phyloP scores from a whole-genome alignment of 1,284 basidiomycete genomes.

The Tilletia walkeri region DNA sequence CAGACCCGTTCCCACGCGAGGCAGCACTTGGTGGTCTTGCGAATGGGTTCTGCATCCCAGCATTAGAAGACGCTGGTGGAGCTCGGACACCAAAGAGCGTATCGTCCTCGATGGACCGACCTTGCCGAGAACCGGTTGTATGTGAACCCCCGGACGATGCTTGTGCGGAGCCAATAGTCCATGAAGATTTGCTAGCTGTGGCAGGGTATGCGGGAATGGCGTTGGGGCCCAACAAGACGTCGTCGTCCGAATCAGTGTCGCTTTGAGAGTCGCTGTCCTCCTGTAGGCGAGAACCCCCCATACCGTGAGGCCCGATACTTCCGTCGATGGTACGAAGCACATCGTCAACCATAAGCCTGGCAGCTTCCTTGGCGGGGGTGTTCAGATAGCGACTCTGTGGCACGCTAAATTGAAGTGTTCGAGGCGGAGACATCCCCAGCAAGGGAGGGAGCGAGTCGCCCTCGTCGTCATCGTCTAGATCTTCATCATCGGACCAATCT shows the following conservation, averaged over 20 bases:
- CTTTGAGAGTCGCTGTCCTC: constrained; percentile 17
- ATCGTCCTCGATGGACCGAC: constrained; percentile 46
- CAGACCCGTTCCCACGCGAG: neutral
- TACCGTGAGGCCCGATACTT: constrained; percentile 8
- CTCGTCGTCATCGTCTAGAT: constrained; percentile 45
- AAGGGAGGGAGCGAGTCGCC: constrained; percentile 60
- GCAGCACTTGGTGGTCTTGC: neutral
- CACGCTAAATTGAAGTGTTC: constrained; percentile 77
- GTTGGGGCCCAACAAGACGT: neutral
- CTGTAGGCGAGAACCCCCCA: neutral
- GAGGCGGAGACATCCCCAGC: constrained; percentile 77
- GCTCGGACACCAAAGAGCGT: constrained; percentile 46
- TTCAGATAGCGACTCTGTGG: constrained; percentile 67
- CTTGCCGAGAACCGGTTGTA: constrained; percentile 2
- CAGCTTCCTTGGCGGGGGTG: constrained; percentile 58
- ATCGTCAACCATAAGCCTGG: constrained; percentile 50
- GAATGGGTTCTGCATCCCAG: constrained; percentile 14
- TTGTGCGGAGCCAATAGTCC: neutral
- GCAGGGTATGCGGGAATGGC: neutral
- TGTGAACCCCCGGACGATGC: neutral
- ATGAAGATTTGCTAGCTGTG: neutral
- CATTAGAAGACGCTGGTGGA: neutral
- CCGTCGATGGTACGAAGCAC: constrained; percentile 47
- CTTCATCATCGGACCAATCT: constrained; percentile 36
- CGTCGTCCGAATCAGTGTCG: constrained; percentile 14